These are phyloP conservation scores for Elongisporangium prolatum DNA, from an alignment of 352 stramenopile genomes.

Conservation along the genomic window DNA sequence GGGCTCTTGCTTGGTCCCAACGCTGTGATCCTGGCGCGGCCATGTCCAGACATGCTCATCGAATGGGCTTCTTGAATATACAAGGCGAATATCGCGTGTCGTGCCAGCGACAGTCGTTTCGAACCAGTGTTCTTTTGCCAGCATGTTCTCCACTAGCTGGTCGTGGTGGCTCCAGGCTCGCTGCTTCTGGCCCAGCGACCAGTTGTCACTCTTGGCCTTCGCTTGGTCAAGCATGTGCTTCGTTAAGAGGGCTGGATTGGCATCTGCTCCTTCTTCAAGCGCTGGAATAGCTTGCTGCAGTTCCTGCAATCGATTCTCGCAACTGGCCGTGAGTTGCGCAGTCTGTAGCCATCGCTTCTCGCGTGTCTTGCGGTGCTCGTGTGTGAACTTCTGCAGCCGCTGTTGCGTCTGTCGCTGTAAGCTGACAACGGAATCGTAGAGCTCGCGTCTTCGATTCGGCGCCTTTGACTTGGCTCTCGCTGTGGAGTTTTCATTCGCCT, in stretches of 20 bases:
- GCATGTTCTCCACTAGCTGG: constrained; percentile 21
- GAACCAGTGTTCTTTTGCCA: constrained; percentile 40
- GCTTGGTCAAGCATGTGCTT: constrained; percentile 4
- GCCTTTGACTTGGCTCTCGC: background rate
- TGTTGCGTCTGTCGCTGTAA: constrained; percentile 20
- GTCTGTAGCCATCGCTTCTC: constrained; percentile 12
- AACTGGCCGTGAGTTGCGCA: constrained; percentile 29
- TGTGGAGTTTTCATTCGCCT: constrained; percentile 6
- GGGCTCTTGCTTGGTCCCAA: constrained; percentile 6
- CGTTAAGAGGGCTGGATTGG: background rate
- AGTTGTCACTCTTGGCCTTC: constrained; percentile 8
- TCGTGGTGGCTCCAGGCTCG: constrained; percentile 37
- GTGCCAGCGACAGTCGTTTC: constrained; percentile 43
- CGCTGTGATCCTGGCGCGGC: constrained; percentile 13
- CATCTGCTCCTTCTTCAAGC: background rate
- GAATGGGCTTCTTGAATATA: constrained; percentile 34
- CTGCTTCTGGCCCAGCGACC: constrained; percentile 10
- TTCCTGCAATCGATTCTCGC: constrained; percentile 30
- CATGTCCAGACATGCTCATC: constrained; percentile 47
- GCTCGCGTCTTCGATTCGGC: constrained; percentile 22
- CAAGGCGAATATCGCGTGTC: constrained; percentile 36
- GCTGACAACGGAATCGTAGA: constrained; percentile 39
- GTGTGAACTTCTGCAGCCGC: constrained; percentile 15
- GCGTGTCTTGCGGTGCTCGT: constrained; percentile 8
- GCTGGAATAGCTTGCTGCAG: constrained; percentile 9